These are phyloP conservation scores for Sphagnum tenellum DNA, from an alignment of 225 moss, liverwort and hornwort species.

Conservation along the genomic window DNA sequence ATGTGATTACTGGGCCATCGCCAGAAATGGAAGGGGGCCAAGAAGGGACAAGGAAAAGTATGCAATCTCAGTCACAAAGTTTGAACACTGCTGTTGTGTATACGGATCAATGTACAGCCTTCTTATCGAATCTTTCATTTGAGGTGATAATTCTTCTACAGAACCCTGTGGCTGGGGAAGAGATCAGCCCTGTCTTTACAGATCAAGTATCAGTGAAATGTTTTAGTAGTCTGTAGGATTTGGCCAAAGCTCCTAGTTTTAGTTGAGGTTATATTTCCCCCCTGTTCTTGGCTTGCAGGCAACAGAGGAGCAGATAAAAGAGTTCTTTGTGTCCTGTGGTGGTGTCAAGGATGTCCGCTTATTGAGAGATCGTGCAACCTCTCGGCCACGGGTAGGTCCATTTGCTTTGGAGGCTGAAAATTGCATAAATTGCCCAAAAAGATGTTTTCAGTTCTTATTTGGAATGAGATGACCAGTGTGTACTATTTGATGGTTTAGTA, in stretches of 20 bases:
- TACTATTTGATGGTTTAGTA: not conserved
- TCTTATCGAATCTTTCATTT: slow-evolving; percentile 73
- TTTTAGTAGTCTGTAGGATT: too few relatives aligned
- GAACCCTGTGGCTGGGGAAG: not conserved
- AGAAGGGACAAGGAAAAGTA: slow-evolving; percentile 12
- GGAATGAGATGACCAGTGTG: not conserved
- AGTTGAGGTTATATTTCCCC: not conserved
- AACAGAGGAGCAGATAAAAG: slow-evolving; percentile 61
- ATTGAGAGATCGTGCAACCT: slow-evolving; percentile 56
- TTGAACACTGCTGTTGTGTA: slow-evolving; percentile 44
- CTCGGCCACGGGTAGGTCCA: slow-evolving; percentile 52
- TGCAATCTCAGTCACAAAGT: slow-evolving; percentile 11
- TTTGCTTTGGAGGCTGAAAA: not conserved
- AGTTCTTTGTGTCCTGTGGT: slow-evolving; percentile 56
- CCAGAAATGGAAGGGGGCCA: slow-evolving; percentile 19
- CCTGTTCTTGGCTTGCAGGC: slow-evolving; percentile 32
- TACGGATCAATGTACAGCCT: slow-evolving; percentile 84
- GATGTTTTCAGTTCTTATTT: not conserved
- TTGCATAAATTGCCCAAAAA: not conserved
- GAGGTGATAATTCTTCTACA: slow-evolving; percentile 24
- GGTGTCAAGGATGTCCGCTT: slow-evolving; percentile 88
- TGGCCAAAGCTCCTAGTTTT: too few relatives aligned
- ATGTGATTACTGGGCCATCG: slow-evolving; percentile 13
- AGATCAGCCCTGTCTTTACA: not conserved
- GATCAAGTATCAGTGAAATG: too few relatives aligned